Conservation (phyloP, 495 filamentous ascomycete species). For the Pyrenopolyporus hunteri region DNA sequence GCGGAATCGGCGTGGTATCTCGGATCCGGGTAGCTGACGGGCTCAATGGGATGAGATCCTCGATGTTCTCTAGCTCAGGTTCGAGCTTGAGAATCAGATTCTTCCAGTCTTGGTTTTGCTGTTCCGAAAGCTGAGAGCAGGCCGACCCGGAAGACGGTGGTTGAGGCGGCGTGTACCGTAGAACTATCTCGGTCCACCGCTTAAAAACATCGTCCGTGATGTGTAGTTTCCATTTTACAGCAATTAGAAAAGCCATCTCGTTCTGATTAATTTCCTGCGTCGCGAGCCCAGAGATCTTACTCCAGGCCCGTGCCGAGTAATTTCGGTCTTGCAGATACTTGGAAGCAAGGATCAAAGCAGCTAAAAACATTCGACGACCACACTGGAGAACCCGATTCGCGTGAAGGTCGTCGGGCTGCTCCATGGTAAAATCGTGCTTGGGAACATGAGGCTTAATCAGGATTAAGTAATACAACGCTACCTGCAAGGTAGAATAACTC, state of each 20-base stretch:
- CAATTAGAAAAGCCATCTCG: slow-evolving; percentile 88
- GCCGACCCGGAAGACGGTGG: slow-evolving; percentile 62
- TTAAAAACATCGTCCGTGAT: slow-evolving; percentile 87
- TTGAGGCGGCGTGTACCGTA: slow-evolving; percentile 78
- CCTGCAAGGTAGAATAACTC: slow-evolving; percentile 96
- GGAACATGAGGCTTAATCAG: slow-evolving; percentile 92
- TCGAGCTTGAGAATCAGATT: slow-evolving; percentile 77
- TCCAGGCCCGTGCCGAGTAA: slow-evolving; percentile 96
- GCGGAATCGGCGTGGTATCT: slow-evolving; percentile 44
- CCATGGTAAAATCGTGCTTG: slow-evolving; percentile 78
- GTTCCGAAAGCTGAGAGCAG: slow-evolving; percentile 47
- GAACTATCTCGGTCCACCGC: slow-evolving; percentile 88
- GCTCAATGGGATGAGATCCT: slow-evolving; percentile 48
- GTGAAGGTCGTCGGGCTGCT: slow-evolving; percentile 78
- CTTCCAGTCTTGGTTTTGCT: slow-evolving; percentile 69
- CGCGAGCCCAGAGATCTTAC: slow-evolving; percentile 93
- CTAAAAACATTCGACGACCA: slow-evolving; percentile 96
- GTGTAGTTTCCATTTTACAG: slow-evolving; percentile 93
- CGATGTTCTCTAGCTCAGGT: slow-evolving; percentile 73
- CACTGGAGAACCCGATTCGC: slow-evolving; percentile 86
- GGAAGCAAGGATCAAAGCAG: slow-evolving; percentile 88
- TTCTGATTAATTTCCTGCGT: slow-evolving; percentile 94
- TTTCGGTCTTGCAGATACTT: slow-evolving; percentile 99
- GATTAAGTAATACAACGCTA: slow-evolving; percentile 94
- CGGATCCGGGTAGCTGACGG: slow-evolving; percentile 32